These are phyloP conservation scores for Parsonsia alboflavescens DNA, from an alignment of 257 asterid species.

Conservation along the genomic window DNA sequence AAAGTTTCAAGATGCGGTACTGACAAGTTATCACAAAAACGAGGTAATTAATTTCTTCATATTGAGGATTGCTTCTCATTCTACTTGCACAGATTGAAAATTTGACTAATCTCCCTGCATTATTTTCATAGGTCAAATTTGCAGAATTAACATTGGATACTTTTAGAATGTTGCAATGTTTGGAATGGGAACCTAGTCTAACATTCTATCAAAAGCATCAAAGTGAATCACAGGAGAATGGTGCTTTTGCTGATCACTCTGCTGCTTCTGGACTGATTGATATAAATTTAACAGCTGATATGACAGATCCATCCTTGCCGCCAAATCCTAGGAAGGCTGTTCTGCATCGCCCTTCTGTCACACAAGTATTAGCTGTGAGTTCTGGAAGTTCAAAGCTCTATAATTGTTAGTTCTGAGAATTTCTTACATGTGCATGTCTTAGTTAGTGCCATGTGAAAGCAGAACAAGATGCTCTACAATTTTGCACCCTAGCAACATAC, in stretches of 20 bases:
- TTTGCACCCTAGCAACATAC: background rate
- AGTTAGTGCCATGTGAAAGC: background rate
- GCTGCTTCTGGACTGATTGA: constrained; percentile 83
- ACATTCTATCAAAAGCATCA: constrained; percentile 63
- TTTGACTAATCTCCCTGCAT: constrained; percentile 8
- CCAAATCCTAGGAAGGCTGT: constrained; percentile 91
- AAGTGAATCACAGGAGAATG: constrained; percentile 59
- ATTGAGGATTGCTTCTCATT: background rate
- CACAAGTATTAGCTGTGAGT: constrained; percentile 87
- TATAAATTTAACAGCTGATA: constrained; percentile 72
- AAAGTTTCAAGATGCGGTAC: constrained; percentile 80
- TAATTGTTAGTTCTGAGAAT: background rate
- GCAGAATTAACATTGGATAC: constrained; percentile 92
- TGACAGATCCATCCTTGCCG: constrained; percentile 90
- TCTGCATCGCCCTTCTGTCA: constrained; percentile 76
- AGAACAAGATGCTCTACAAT: background rate
- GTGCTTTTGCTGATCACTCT: constrained; percentile 56
- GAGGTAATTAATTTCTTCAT: constrained; percentile 49
- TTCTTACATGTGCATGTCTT: background rate
- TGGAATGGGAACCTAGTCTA: constrained; percentile 98
- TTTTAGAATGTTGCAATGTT: constrained; percentile 92
- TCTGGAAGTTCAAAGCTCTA: constrained; percentile 15
- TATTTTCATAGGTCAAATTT: constrained; percentile 66
- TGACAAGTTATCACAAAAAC: constrained; percentile 81
- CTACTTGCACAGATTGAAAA: background rate